phyloP scores from a whole-genome alignment of 1,284 basidiomycete species.

The Afroboletus lepidellus region DNA sequence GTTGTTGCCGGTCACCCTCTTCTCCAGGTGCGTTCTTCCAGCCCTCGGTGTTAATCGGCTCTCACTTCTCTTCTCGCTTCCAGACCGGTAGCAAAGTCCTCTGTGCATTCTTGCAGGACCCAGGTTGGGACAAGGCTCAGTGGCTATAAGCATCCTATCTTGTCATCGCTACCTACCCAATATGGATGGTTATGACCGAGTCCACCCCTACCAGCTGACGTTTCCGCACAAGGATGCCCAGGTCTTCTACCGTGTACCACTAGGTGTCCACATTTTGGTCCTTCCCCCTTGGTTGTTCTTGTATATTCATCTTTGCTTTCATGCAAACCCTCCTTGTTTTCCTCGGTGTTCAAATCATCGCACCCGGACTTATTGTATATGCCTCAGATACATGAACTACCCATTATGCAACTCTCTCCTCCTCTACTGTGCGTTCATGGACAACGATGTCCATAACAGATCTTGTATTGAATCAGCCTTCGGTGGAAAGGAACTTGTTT shows the following conservation, averaged over 20 bases:
- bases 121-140: constrained; percentile 77
- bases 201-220: background rate
- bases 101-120: constrained; percentile 94
- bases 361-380: constrained; percentile 8
- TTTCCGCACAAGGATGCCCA: constrained; percentile 6
- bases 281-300: constrained; percentile 20
- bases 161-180: background rate
- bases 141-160: constrained; percentile 54
- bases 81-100: constrained; percentile 97
- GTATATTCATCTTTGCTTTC: constrained; percentile 25
- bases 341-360: constrained; percentile 1
- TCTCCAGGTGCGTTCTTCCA: constrained; percentile 67
- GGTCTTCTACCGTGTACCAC: constrained; percentile 23
- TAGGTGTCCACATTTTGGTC: constrained; percentile 15
- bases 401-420: constrained; percentile 11
- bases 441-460: constrained; percentile 68
- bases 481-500: background rate
- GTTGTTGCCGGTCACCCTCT: constrained; percentile 97
- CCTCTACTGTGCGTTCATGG: constrained; percentile 41
- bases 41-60: background rate
- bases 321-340: constrained; percentile 9
- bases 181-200: background rate
- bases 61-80: constrained; percentile 10
- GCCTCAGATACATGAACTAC: constrained; percentile 14
- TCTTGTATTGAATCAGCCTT: constrained; percentile 34